Percentiles rank a stretch among this genome's conserved stretches.
Conservation (phyloP, 73 alveolate genomes). For the Vitrella brassicaformis region DNA sequence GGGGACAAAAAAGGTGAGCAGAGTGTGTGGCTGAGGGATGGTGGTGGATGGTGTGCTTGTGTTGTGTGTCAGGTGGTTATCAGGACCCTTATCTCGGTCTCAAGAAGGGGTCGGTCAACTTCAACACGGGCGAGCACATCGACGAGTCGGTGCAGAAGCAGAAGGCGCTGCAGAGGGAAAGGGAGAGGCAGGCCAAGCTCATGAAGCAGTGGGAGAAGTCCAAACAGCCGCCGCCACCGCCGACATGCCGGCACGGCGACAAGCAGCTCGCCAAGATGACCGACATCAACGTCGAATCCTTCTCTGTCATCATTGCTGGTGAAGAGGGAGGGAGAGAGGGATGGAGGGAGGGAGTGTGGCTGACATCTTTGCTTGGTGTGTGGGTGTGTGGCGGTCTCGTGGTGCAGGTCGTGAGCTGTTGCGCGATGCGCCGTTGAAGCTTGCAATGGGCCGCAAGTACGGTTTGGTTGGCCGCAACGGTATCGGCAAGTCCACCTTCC, state of each 20-base stretch:
- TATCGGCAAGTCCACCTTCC: slow-evolving; percentile 62
- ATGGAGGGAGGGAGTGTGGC: too few relatives aligned
- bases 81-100: background rate
- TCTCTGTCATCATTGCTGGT: background rate
- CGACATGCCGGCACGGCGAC: background rate
- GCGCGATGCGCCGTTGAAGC: slow-evolving; percentile 77
- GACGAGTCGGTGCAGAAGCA: background rate
- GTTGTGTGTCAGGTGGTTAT: background rate
- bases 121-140: background rate
- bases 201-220: background rate
- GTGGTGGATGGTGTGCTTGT: background rate
- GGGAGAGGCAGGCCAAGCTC: background rate
- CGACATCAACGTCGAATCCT: background rate
- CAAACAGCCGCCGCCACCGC: background rate
- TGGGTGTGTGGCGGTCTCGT: too few relatives aligned
- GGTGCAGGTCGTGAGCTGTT: too few relatives aligned
- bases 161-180: background rate
- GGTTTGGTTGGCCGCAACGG: slow-evolving; percentile 98
- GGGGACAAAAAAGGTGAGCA: too few relatives aligned
- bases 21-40: too few relatives aligned
- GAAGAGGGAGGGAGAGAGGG: too few relatives aligned
- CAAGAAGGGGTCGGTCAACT: background rate
- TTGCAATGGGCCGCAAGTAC: slow-evolving; percentile 82
- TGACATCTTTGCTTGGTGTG: too few relatives aligned
- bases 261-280: background rate